Base-by-base conservation (phyloP, 768 basidiomycete species). In the Amanita inopinata region DNA sequence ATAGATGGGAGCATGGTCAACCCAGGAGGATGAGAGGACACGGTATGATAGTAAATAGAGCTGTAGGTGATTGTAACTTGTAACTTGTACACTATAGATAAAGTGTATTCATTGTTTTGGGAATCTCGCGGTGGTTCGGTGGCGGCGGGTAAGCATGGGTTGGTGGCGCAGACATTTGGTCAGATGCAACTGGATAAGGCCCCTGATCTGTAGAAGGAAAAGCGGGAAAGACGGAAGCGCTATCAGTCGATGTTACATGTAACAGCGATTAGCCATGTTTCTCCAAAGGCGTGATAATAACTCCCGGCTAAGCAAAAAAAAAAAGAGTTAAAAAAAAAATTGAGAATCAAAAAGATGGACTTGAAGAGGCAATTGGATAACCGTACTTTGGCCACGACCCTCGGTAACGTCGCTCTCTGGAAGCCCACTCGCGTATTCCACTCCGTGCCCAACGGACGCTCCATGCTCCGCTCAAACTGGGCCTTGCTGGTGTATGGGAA, bases 401-500 rank as follows among this genome's bases (percentile, higher is more conserved):
- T 76, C 1, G 92, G 92, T 49, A 93, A 55, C 18, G 91, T 94
- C 45, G 74, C 85, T 47, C 78, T 68, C 63, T 90, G 87, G 73
- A 89, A 87, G 2, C 69, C 82, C 6, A 85, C 72, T 37, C 90
- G 70, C 1, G 91, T 92, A 53, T 94, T 94, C 92, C 92, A 99
- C 59, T 98, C 94, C 37, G 69, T 69, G 5, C 94, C 94, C 20
- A 97, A 53, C 4, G 93, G 92, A 23, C 66, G 71, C 31, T 81
- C 76, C 69, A 96, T 78, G 48, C 74, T 74, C 24, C 82, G 78
- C 62, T 96, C 92, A 55, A 84, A 97, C 65, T 97, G 96, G 3
- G 83, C 88, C 45, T 80, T 80, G 60, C 83, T 87, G 6, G 94
- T 97, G 57, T 91, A 98, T 2, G 94, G 96, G 61, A 84, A 85